Evolutionary conservation across 345 rosid genomes (phyloP).

Genomic region (Brassica incana): DNA sequence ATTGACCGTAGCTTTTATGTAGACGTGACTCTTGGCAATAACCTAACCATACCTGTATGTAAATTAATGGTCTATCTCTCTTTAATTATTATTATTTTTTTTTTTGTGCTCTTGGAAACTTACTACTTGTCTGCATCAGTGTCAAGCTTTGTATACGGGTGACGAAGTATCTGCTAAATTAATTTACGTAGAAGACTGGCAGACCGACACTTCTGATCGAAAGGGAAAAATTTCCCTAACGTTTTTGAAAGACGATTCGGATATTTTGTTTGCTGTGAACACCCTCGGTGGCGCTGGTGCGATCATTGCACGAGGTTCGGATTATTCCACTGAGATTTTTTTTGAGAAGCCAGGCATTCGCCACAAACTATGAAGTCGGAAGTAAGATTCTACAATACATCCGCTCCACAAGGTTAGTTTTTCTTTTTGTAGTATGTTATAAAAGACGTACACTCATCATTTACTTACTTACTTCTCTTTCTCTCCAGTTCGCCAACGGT

Average conservation of each 20-base stretch:
- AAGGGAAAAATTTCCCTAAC: slow-evolving; percentile 3
- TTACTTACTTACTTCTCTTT: neutral
- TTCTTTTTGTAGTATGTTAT: neutral
- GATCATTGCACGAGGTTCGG: slow-evolving; percentile 18
- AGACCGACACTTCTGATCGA: neutral
- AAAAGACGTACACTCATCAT: neutral
- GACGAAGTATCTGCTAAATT: neutral
- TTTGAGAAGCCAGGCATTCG: rapidly evolving
- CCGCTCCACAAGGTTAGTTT: slow-evolving; percentile 20
- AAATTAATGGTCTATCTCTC: too few species aligned
- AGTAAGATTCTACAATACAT: slow-evolving; percentile 23
- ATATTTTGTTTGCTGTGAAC: rapidly evolving
- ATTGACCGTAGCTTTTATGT: slow-evolving; percentile 7
- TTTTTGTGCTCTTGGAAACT: neutral
- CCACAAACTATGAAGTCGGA: slow-evolving; percentile 11
- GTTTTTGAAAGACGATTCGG: neutral
- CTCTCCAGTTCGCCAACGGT: slow-evolving; percentile 25
- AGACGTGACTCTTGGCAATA: slow-evolving; percentile 30
- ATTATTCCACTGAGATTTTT: neutral
- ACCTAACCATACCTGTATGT: slow-evolving; percentile 15
- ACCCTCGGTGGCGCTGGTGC: neutral
- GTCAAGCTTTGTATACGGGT: neutral
- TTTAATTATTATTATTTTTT: neutral
- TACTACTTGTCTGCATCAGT: slow-evolving; percentile 1
- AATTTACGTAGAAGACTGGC: slow-evolving; percentile 12